These are phyloP conservation scores for Sedum album DNA, from an alignment of 164 flowering plant genomes.

Conservation along the genomic window DNA sequence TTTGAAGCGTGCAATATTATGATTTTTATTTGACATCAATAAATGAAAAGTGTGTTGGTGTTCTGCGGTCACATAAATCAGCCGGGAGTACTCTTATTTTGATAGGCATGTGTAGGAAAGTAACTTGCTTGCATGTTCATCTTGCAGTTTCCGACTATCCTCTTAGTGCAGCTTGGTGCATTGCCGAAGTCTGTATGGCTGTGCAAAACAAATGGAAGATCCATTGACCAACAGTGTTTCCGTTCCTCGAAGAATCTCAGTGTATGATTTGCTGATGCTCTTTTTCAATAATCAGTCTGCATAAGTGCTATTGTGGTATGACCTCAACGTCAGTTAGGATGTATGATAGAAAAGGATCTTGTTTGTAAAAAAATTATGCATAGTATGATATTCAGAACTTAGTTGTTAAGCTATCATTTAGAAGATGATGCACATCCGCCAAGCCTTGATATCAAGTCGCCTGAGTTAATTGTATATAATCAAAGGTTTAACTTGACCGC, in stretches of 20 bases:
- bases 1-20: too few relatives aligned
- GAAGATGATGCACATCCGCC: too few relatives aligned
- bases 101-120: background rate
- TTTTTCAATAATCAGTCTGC: background rate
- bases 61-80: background rate
- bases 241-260: background rate
- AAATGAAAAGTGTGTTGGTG: too few relatives aligned
- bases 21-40: too few relatives aligned
- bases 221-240: conserved; percentile 1
- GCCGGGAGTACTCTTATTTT: too few relatives aligned
- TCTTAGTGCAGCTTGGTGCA: conserved; percentile 9
- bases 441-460: too few relatives aligned
- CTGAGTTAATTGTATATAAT: too few relatives aligned
- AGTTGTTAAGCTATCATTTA: background rate
- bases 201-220: conserved; percentile 8
- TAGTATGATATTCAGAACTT: background rate
- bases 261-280: background rate
- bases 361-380: background rate
- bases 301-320: background rate
- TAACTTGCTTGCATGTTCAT: background rate
- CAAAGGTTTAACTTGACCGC: too few relatives aligned
- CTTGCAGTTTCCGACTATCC: conserved; percentile 10
- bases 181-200: conserved; percentile 4
- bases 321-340: background rate
- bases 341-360: background rate